Conservation (phyloP, 768 basidiomycete genomes). For the Suillus bovinus region DNA sequence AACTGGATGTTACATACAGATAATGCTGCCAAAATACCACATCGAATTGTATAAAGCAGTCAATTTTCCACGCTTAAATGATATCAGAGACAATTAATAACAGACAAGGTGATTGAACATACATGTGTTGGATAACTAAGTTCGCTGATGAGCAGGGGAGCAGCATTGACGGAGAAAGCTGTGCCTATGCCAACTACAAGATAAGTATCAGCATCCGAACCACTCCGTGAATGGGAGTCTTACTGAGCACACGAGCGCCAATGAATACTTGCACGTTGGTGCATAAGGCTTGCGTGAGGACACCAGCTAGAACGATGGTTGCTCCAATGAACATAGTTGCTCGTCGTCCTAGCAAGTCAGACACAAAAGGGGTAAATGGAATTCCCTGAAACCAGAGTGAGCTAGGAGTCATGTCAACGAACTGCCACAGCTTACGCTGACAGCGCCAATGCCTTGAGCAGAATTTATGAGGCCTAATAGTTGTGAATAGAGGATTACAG, state of each 20-base stretch:
- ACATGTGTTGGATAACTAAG: conserved; percentile 73
- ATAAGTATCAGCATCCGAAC: neutral
- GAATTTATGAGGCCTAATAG: conserved; percentile 62
- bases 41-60: conserved; percentile 68
- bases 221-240: neutral
- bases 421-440: conserved; percentile 37
- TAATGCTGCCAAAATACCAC: conserved; percentile 76
- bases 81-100: neutral
- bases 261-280: conserved; percentile 52
- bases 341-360: conserved; percentile 64
- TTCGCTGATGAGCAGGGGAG: conserved; percentile 64
- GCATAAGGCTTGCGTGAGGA: conserved; percentile 53
- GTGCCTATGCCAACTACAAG: conserved; percentile 63
- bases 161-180: conserved; percentile 60
- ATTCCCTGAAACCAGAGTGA: conserved; percentile 41
- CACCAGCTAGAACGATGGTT: conserved; percentile 63
- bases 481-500: neutral
- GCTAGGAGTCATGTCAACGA: neutral
- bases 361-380: conserved; percentile 60
- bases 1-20: conserved; percentile 32
- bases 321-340: conserved; percentile 60
- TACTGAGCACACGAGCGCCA: conserved; percentile 48
- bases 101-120: conserved; percentile 15
- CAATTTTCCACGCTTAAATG: conserved; percentile 47
- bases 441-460: conserved; percentile 60